Conservation (phyloP, 495 filamentous ascomycete genomes). For the Friedmanniomyces simplex region DNA sequence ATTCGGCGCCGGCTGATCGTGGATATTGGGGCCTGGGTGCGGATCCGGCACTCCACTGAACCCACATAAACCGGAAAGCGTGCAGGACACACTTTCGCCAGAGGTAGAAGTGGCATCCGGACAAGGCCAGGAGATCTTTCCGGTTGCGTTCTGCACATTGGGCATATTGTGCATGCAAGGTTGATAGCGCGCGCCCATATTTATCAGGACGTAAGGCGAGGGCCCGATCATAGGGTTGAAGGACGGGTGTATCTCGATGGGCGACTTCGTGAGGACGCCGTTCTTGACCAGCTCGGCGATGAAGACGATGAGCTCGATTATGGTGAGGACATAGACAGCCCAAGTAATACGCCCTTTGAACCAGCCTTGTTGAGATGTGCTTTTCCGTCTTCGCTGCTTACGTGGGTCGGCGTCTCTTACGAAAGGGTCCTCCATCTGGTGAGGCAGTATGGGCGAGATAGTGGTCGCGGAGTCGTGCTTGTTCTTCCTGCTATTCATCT, state of each 20-base stretch:
- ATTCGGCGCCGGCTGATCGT: slow-evolving; percentile 53
- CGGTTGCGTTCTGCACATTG: slow-evolving; percentile 49
- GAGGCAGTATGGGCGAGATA: slow-evolving; percentile 15
- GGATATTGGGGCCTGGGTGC: slow-evolving; percentile 29
- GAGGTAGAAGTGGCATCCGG: slow-evolving; percentile 54
- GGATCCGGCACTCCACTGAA: slow-evolving; percentile 64
- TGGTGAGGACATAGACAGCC: slow-evolving; percentile 70
- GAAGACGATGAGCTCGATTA: slow-evolving; percentile 76
- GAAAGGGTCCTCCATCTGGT: slow-evolving; percentile 23
- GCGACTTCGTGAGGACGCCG: slow-evolving; percentile 54
- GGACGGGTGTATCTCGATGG: slow-evolving; percentile 72
- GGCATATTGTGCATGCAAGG: slow-evolving; percentile 86
- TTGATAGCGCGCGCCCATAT: slow-evolving; percentile 87
- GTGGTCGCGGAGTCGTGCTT: slow-evolving; percentile 24
- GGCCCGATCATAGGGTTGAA: slow-evolving; percentile 98
- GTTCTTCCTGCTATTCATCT: slow-evolving; percentile 32
- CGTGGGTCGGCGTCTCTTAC: slow-evolving; percentile 32
- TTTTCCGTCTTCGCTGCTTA: slow-evolving; percentile 40
- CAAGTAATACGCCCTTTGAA: slow-evolving; percentile 59
- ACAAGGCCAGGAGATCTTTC: slow-evolving; percentile 54
- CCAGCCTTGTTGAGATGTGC: slow-evolving; percentile 38
- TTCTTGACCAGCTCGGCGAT: slow-evolving; percentile 78
- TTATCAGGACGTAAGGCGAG: slow-evolving; percentile 79
- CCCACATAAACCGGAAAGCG: slow-evolving; percentile 69
- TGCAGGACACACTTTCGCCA: slow-evolving; percentile 43